Conservation (phyloP, 345 rosid genomes). For the Gossypium sturtianum region DNA sequence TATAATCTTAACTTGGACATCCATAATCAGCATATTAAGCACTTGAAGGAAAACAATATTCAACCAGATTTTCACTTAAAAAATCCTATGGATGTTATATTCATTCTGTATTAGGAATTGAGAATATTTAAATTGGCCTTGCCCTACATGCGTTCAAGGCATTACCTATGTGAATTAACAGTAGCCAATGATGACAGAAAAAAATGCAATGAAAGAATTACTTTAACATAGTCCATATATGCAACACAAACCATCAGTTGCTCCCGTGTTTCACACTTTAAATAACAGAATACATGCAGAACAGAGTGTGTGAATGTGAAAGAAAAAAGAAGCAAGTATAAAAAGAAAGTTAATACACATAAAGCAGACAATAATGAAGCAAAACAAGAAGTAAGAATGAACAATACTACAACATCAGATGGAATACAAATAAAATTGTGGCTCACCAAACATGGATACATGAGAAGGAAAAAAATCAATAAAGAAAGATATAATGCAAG, state of each 20-base stretch:
- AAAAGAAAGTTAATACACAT: background rate
- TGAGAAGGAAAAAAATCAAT: background rate
- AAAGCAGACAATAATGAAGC: background rate
- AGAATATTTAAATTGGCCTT: background rate
- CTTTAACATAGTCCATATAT: background rate
- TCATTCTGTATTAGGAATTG: background rate
- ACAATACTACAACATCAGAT: background rate
- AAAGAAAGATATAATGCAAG: conserved; percentile 6
- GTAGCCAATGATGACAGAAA: background rate
- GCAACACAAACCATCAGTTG: background rate
- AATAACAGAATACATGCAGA: background rate
- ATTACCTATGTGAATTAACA: background rate
- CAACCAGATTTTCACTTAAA: background rate
- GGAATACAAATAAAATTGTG: background rate
- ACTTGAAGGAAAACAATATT: background rate
- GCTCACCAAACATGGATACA: background rate
- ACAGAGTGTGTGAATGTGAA: background rate
- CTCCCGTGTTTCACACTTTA: background rate
- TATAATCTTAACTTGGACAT: background rate
- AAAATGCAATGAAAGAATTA: background rate
- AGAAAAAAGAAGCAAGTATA: background rate
- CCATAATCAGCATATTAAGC: background rate
- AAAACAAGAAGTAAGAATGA: background rate
- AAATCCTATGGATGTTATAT: background rate
- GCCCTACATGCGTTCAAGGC: background rate